Base-by-base conservation (phyloP, 2,329 filamentous ascomycete genomes). In the Tolypocladium nubicola region DNA sequence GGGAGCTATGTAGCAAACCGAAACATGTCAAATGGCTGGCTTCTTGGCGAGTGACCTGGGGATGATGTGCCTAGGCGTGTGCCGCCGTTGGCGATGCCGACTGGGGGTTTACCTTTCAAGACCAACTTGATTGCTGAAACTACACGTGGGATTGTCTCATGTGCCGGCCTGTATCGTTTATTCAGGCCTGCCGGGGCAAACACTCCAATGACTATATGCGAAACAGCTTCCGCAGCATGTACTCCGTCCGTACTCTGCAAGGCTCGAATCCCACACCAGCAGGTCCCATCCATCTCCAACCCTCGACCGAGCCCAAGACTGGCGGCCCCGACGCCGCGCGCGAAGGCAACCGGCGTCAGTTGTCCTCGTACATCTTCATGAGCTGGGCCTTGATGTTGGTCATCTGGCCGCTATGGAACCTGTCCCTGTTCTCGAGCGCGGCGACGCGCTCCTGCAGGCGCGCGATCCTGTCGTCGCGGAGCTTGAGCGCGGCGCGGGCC, bases 401-500 rank as follows among this genome's bases (percentile, higher is more conserved):
- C 58, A 75, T 62, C 53, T 69, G 65, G 33, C 64, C 66, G n/a
- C 66, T 64, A 33, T 73, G 64, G 54, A 67, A 58, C 56, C 58
- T 60, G 9, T 69, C 65, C 57, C 66, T 64, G 30, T 71, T 71
- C 66, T 79, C 75, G n/a, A 79, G 63, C 19, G 66, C 68, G 9
- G 63, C 64, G 5, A 78, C 63, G 37, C 67, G 64, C 43, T 66
- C 66, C 64, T 76, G 70, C 56, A 79, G 59, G 55, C 62, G 60
- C 4, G 69, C 69, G 47, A 73, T 70, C 54, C 65, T 68, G n/a
- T 65, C 65, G 37, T 93, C 86, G 61, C 85, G 85, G 5, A 78
- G 76, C 65, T 82, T 84, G 39, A 89, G 66, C 4, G 79, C 80
- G 10, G 80, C 69, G n/a, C 88, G 74, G 4, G 81, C 79, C 8